Base-by-base conservation (phyloP, 2,329 filamentous ascomycete species). In the Torrubiellomyces zombiae region DNA sequence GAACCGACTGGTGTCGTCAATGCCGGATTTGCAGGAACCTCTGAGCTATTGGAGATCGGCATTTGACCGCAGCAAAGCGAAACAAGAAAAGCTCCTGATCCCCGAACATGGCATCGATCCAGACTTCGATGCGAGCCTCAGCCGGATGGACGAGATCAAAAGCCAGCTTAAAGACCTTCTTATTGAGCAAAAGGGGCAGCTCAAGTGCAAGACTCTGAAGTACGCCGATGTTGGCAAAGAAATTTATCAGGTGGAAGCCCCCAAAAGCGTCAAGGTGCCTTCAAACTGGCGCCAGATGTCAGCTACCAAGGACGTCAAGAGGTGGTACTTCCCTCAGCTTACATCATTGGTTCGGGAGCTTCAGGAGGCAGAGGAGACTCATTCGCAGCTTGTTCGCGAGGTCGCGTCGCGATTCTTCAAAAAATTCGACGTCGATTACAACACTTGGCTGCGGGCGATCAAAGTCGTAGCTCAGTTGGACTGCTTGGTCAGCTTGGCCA, bases 281-380 rank as follows among this genome's bases (percentile, higher is more conserved):
- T 77, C 77, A 36, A 69, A 60, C 39, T 98, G 89, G 85, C 75
- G 83, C 34, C 86, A 95, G 44, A 94, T 95, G 83, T 95, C 89
- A 4, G 78, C 85, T 1, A 95, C 89, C 0, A 70, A 77, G 33
- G 72, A 75, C 28, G 79, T 91, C 42, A 94, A 92, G 52, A 76
- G 89, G 1, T 98, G 86, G 58, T 98, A 95, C 55, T 92, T 85
- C 38, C 66, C 74, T 1, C 78, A 92, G 41, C 63, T 95, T 9
- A 77, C 78, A 9, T 62, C 67, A 15, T 67, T 94, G 3, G 83
- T 98, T 13, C 76, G 86, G 24, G 67, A 82, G 38, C 63, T 95
- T 11, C 89, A 93, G 44, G 89, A 98, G 53, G 80, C 83, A 2
- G 85, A 93, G 44, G 89, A 98, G 48, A 89, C 73, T 1, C 89